These are phyloP conservation scores for Pleurotus platypus DNA, from an alignment of 768 basidiomycete genomes.

Conservation along the genomic window DNA sequence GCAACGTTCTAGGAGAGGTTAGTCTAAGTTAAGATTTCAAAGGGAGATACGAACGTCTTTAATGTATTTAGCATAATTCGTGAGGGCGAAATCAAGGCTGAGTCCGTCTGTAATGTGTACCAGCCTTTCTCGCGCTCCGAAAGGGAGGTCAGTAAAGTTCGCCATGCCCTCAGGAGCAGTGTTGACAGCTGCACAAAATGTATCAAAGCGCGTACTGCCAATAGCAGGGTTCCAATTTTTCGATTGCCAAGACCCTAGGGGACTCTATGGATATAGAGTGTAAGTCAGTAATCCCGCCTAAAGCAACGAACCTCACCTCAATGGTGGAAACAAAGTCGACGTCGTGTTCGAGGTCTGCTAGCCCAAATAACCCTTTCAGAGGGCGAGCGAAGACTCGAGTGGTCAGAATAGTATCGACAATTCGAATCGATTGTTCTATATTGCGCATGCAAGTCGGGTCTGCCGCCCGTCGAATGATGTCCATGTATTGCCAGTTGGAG, in stretches of 20 bases:
- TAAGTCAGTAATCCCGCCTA: constrained; percentile 11
- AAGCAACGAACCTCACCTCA: constrained; percentile 36
- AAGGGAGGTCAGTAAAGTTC: constrained; percentile 35
- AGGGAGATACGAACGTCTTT: constrained; percentile 44
- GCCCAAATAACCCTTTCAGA: constrained; percentile 77
- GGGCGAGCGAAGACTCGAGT: constrained; percentile 38
- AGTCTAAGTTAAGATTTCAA: not conserved
- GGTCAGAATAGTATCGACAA: constrained; percentile 61
- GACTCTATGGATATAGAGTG: constrained; percentile 32
- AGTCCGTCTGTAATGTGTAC: constrained; percentile 43
- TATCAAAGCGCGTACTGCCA: constrained; percentile 57
- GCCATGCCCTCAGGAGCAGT: constrained; percentile 34
- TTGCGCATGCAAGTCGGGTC: constrained; percentile 58
- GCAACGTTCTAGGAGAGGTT: constrained; percentile 42
- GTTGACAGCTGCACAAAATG: constrained; percentile 61
- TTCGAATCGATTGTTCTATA: constrained; percentile 51
- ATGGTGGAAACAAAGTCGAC: constrained; percentile 76
- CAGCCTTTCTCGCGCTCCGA: constrained; percentile 46
- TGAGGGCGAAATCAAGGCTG: constrained; percentile 52
- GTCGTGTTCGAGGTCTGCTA: constrained; percentile 63
- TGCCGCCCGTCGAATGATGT: constrained; percentile 70
- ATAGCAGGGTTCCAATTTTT: constrained; percentile 85
- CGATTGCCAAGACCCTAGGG: constrained; percentile 74
- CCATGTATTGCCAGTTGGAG: constrained; percentile 86
- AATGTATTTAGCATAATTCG: constrained; percentile 78